Conservation (phyloP, 345 rosid species). For the Salix brachista region DNA sequence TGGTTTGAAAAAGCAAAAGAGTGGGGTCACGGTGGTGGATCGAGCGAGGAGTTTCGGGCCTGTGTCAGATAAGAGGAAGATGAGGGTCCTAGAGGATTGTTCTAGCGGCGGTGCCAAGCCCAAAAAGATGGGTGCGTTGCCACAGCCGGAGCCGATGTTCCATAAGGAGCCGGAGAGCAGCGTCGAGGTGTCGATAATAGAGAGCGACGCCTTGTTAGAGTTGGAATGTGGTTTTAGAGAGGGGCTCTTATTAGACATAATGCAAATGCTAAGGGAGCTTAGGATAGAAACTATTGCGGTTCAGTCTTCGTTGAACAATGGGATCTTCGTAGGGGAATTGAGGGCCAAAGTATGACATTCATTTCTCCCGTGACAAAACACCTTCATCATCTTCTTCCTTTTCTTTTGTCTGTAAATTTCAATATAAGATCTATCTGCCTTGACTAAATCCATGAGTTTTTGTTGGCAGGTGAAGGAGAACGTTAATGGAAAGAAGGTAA, state of each 20-base stretch:
- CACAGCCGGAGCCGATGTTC: neutral
- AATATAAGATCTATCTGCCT: neutral
- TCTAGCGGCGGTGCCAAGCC: conserved; percentile 35
- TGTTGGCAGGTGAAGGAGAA: conserved; percentile 61
- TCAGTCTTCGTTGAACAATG: conserved; percentile 53
- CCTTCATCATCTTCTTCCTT: neutral
- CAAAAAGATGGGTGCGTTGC: conserved; percentile 33
- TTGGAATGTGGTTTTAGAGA: conserved; percentile 66
- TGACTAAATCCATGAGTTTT: neutral
- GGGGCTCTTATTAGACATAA: conserved; percentile 74
- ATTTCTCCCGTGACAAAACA: neutral
- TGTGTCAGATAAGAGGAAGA: conserved; percentile 47
- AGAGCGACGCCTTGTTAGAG: conserved; percentile 76
- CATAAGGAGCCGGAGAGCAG: conserved; percentile 17
- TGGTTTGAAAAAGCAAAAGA: conserved; percentile 37
- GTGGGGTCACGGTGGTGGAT: conserved; percentile 28
- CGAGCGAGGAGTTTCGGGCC: conserved; percentile 27
- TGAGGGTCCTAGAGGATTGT: conserved; percentile 43
- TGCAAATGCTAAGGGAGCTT: conserved; percentile 66
- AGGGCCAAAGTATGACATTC: conserved; percentile 65
- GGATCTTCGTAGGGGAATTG: conserved; percentile 61
- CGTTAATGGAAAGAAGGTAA: conserved; percentile 58
- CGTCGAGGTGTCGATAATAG: conserved; percentile 93
- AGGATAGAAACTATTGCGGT: conserved; percentile 68
- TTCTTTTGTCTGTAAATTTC: neutral